Percentiles rank a stretch among this genome's conserved stretches.
These are phyloP conservation scores for Hortaea sp. DNA, from an alignment of 2,329 filamentous ascomycete genomes.

Conservation along the genomic window DNA sequence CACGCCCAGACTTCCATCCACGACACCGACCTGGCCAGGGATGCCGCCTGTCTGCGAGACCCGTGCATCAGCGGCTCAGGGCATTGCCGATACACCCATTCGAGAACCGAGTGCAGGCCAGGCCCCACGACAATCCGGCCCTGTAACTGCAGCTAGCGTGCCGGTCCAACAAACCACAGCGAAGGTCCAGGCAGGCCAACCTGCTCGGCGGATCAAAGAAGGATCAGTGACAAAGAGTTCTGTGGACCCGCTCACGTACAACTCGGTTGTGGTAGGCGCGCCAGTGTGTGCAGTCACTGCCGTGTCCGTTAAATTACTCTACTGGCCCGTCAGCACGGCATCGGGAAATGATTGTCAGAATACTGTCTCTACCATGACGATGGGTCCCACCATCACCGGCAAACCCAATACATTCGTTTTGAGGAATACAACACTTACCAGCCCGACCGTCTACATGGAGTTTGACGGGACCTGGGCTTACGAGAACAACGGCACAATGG, in stretches of 20 bases:
- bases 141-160: no score
- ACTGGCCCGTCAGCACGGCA: conserved; percentile 3
- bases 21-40: no score
- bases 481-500: conserved; percentile 3
- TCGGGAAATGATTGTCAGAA: conserved; percentile 2
- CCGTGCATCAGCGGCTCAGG: no score
- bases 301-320: conserved; percentile 10
- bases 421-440: conserved; percentile 11
- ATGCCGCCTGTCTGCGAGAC: no score
- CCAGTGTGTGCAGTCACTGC: conserved; percentile 6
- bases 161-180: background rate
- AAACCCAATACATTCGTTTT: conserved; percentile 10
- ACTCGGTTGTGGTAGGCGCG: conserved; percentile 1
- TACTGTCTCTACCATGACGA: conserved; percentile 8
- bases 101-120: no score
- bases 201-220: no score
- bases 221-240: no score
- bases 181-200: no score
- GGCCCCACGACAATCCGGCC: no score
- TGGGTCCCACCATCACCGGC: conserved; percentile 9
- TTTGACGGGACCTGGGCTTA: conserved; percentile 11
- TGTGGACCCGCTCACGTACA: no score
- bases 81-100: no score
- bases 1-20: no score
- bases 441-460: conserved; percentile 15